A percentile compares a stretch with the other conserved stretches of the same genome.
Conservation (phyloP, 495 filamentous ascomycete genomes). For the Aeminium ludgeri region DNA sequence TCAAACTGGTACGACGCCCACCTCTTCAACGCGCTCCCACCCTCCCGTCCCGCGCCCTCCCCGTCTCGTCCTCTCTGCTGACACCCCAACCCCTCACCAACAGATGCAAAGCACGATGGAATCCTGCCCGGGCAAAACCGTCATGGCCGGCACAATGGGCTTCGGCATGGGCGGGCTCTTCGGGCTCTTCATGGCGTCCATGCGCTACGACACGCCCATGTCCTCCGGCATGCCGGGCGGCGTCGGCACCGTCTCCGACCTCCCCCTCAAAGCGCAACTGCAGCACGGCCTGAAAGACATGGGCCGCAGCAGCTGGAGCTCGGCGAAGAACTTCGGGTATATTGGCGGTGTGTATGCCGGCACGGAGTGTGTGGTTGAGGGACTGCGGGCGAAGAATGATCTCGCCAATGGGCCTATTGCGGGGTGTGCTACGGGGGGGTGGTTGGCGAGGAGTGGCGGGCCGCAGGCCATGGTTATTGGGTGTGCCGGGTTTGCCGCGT, state of each 20-base stretch:
- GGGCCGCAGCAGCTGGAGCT: conserved; percentile 65
- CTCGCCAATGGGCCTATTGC: conserved; percentile 72
- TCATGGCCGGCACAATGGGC: conserved; percentile 67
- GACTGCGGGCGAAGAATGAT: conserved; percentile 79
- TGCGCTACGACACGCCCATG: conserved; percentile 79
- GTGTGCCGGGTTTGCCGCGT: conserved; percentile 89
- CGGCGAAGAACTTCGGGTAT: conserved; percentile 86
- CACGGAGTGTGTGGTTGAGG: conserved; percentile 92
- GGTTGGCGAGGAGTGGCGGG: conserved; percentile 66
- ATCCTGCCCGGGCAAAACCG: conserved; percentile 70
- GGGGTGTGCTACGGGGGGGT: conserved; percentile 82
- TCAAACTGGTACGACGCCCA: conserved; percentile 15
- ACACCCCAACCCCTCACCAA: not conserved
- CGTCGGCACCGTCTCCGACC: conserved; percentile 28
- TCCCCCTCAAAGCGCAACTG: conserved; percentile 71
- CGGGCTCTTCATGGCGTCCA: conserved; percentile 88
- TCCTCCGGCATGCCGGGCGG: conserved; percentile 42
- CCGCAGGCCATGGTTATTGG: conserved; percentile 80
- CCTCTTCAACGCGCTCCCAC: not conserved
- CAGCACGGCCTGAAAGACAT: conserved; percentile 81
- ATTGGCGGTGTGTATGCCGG: conserved; percentile 81
- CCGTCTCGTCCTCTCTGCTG: not conserved
- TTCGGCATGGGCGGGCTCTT: conserved; percentile 87
- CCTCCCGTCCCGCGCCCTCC: not conserved
- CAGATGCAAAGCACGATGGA: conserved; percentile 77